A percentile compares a stretch with the other conserved stretches of the same genome.
Evolutionary conservation across 1,284 basidiomycete genomes (phyloP).

Genomic region (Cutaneotrichosporon sp.): DNA sequence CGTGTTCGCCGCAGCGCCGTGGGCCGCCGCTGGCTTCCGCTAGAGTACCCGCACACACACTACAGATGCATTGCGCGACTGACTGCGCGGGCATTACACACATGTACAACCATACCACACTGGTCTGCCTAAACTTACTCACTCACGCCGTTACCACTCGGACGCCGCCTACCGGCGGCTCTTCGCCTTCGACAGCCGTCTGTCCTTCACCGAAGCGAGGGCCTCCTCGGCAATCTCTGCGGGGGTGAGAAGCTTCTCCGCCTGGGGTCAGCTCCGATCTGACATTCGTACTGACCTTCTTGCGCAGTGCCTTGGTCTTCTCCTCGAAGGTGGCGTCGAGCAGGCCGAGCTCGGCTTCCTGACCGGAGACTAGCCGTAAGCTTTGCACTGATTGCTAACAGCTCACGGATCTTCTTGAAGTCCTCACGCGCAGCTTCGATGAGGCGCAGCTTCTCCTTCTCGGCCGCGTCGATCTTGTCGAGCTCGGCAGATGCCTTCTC

Average conservation of each 20-base stretch:
- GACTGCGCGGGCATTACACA: neutral
- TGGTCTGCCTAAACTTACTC: no score
- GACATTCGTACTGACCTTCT: neutral
- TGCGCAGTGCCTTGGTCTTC: no score
- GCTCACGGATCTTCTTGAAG: conserved; percentile 22
- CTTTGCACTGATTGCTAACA: neutral
- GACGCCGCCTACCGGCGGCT: neutral
- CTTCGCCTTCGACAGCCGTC: neutral
- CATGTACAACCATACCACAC: conserved; percentile 10
- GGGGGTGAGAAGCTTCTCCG: neutral
- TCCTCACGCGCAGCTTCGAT: conserved; percentile 18
- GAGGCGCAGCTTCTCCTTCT: conserved; percentile 10
- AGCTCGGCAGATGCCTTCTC: conserved; percentile 4
- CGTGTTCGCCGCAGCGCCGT: conserved; percentile 30
- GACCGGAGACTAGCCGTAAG: neutral
- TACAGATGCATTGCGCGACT: neutral
- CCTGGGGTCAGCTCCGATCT: neutral
- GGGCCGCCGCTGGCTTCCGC: conserved; percentile 22
- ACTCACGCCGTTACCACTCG: no score
- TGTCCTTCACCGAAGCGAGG: neutral
- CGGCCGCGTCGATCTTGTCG: conserved; percentile 12
- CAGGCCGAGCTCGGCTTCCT: neutral
- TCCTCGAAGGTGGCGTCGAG: neutral
- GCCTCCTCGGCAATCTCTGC: neutral
- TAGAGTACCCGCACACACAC: neutral